Conservation (phyloP, 208 protist genomes). For the Trypanosoma congolense region DNA sequence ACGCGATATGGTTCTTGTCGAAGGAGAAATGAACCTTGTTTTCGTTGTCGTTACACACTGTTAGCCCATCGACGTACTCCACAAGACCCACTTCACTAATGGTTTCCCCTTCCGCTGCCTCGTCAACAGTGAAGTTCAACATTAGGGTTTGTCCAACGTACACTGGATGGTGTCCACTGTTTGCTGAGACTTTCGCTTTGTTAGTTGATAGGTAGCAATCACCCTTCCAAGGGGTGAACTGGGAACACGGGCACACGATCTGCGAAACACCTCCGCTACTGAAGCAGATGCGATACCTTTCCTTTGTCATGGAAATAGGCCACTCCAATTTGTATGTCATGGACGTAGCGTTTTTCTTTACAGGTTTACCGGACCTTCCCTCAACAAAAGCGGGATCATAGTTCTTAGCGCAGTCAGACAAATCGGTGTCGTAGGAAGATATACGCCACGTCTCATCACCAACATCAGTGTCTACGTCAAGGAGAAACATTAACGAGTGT, state of each 20-base stretch:
- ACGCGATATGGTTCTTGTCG: conserved; percentile 22
- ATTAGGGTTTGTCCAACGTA: conserved; percentile 84
- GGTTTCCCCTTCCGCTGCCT: conserved; percentile 41
- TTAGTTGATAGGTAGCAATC: conserved; percentile 66
- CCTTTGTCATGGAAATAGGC: conserved; percentile 61
- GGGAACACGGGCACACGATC: conserved; percentile 76
- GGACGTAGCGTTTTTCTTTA: conserved; percentile 27
- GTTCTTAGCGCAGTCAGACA: conserved; percentile 33
- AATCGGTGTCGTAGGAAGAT: conserved; percentile 58
- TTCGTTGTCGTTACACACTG: conserved; percentile 51
- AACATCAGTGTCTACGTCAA: conserved; percentile 37
- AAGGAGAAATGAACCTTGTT: conserved; percentile 46
- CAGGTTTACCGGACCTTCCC: conserved; percentile 28
- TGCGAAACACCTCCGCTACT: conserved; percentile 40
- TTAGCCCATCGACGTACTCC: conserved; percentile 41
- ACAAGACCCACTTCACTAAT: conserved; percentile 73
- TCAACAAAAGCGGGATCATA: conserved; percentile 59
- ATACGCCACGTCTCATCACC: conserved; percentile 69
- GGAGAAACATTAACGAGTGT: conserved; percentile 62
- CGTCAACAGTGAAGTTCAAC: conserved; percentile 27
- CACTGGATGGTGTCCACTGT: conserved; percentile 40
- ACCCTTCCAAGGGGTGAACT: conserved; percentile 57
- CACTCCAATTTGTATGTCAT: conserved; percentile 75
- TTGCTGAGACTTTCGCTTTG: conserved; percentile 45
- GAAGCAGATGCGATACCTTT: conserved; percentile 81